phyloP scores from a whole-genome alignment of 2,329 filamentous ascomycete genomes.

The Claviceps digitariae region DNA sequence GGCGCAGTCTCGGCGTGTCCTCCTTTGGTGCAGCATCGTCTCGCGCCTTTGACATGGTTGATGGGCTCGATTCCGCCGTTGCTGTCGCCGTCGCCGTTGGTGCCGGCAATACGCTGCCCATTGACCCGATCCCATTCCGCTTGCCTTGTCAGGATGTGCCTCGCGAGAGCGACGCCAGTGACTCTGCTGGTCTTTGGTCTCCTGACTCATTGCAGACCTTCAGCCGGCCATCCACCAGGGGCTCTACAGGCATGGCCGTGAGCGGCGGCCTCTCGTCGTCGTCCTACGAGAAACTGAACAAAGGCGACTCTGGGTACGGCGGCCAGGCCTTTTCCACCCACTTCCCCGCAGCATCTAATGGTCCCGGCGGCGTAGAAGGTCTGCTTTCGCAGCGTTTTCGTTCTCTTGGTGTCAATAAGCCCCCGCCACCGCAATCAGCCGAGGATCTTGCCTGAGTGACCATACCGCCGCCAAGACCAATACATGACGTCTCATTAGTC shows the following conservation, averaged over 20 bases:
- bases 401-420: conserved; percentile 38
- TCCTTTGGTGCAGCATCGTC: conserved; percentile 18
- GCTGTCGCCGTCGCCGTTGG: conserved; percentile 4
- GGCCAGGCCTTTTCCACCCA: conserved; percentile 32
- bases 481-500: background rate
- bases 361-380: conserved; percentile 36
- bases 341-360: conserved; percentile 20
- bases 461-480: too few relatives aligned
- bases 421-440: conserved; percentile 4
- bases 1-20: conserved; percentile 43
- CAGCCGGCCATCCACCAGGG: conserved; percentile 23
- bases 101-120: conserved; percentile 20
- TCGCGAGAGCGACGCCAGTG: conserved; percentile 19
- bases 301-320: conserved; percentile 50
- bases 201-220: conserved; percentile 16
- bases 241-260: conserved; percentile 16
- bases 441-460: conserved; percentile 5
- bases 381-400: conserved; percentile 57
- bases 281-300: conserved; percentile 54
- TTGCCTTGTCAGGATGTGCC: conserved; percentile 19
- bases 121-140: conserved; percentile 40
- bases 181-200: conserved; percentile 14
- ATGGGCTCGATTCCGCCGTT: conserved; percentile 9
- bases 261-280: conserved; percentile 20
- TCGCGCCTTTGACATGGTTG: conserved; percentile 23